These are phyloP conservation scores for Aspergillus sparsus DNA, from an alignment of 495 filamentous ascomycete species.

Conservation along the genomic window DNA sequence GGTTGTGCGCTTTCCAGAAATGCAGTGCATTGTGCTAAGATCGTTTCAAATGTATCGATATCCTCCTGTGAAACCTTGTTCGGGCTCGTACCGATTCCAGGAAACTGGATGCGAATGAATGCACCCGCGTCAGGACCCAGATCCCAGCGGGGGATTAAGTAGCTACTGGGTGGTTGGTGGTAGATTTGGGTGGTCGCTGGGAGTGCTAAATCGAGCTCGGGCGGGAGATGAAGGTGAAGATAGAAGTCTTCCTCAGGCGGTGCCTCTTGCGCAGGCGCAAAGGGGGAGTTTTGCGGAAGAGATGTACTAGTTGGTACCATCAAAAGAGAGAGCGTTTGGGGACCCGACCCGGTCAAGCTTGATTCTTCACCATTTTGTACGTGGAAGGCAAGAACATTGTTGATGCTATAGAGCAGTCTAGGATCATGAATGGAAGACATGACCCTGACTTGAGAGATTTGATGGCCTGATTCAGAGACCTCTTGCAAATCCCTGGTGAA, in stretches of 20 bases:
- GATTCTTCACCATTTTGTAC: conserved; percentile 84
- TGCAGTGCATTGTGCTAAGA: conserved; percentile 91
- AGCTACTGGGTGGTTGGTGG: conserved; percentile 84
- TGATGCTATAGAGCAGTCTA: conserved; percentile 30
- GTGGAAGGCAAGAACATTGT: conserved; percentile 82
- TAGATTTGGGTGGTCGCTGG: conserved; percentile 95
- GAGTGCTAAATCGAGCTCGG: conserved; percentile 87
- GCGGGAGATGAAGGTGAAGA: conserved; percentile 86
- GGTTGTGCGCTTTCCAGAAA: conserved; percentile 78
- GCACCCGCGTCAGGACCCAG: conserved; percentile 81
- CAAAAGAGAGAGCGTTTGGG: conserved; percentile 84
- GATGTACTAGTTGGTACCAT: conserved; percentile 88
- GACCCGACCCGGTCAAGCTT: conserved; percentile 76
- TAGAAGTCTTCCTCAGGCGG: conserved; percentile 87
- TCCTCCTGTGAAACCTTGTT: conserved; percentile 80
- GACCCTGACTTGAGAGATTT: neutral
- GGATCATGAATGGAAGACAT: conserved; percentile 23
- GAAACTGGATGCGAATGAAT: conserved; percentile 90
- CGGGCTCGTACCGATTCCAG: conserved; percentile 61
- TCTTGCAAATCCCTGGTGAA: neutral
- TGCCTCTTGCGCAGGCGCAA: conserved; percentile 34
- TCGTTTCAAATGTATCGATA: conserved; percentile 94
- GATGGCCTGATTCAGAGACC: neutral
- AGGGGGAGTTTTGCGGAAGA: conserved; percentile 59
- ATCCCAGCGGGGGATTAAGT: conserved; percentile 92